These are phyloP conservation scores for Candida michaelii DNA, from an alignment of 805 yeast genomes.

Conservation along the genomic window DNA sequence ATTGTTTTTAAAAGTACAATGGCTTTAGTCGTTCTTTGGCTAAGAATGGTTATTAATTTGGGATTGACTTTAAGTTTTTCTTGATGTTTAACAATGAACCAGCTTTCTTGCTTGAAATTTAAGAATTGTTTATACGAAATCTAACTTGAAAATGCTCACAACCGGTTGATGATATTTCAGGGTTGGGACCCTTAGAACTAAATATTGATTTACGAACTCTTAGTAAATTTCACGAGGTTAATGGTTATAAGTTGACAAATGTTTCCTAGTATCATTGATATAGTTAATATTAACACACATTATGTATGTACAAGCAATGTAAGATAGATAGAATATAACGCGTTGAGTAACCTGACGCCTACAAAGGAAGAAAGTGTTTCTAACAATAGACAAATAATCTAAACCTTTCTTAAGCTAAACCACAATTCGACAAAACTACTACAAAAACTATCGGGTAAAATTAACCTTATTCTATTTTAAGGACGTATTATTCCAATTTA, in stretches of 20 bases:
- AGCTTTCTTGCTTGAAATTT: conserved; percentile 2
- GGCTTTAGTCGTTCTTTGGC: background rate
- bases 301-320: too few relatives aligned
- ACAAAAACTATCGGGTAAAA: background rate
- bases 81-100: background rate
- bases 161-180: background rate
- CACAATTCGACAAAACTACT: background rate
- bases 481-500: background rate
- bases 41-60: background rate
- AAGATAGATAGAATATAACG: too few relatives aligned
- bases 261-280: too few relatives aligned
- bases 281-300: too few relatives aligned
- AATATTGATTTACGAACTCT: too few relatives aligned
- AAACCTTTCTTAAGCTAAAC: background rate
- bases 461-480: background rate
- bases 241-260: too few relatives aligned
- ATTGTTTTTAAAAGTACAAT: background rate
- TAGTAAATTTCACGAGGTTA: too few relatives aligned
- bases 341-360: too few relatives aligned
- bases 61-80: background rate
- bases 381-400: background rate
- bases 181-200: background rate
- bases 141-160: background rate
- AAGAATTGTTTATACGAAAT: conserved; percentile 2
- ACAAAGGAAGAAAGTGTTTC: background rate